Base-by-base conservation (phyloP, 495 filamentous ascomycete species). In the Trichoderma reesei region DNA sequence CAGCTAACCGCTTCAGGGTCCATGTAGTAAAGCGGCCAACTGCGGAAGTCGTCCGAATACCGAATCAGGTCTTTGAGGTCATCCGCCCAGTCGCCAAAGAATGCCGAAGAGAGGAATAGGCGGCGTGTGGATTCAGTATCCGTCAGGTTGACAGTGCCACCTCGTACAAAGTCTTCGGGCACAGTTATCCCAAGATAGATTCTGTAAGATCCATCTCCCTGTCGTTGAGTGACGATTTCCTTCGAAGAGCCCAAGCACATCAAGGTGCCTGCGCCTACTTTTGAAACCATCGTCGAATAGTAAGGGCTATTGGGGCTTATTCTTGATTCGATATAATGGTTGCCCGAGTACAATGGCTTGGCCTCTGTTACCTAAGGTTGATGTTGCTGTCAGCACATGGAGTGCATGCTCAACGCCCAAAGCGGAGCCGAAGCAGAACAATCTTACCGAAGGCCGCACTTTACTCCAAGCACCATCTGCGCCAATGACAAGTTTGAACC, bases 381-480 rank as follows among this genome's bases (percentile, higher is more conserved):
- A 20, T 2, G 1, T 9, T 48, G 8, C 26, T 26, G 26, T 26
- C 26, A 26, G 26, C 26, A 26, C 26, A 0, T 26, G 26, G 26
- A 26, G 26, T 26, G 26, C 1, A 26, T 26, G 1, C 26, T 26
- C 26, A 26, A 26, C 26, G 26, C 26, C 1, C 26, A 1, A 26
- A 26, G 26, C 26, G 1, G 26, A 26, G 26, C 26, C 26, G 26
- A 26, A 26, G 26, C 26, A 1, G 26, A 26, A 26, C 26, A 26
- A 26, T 42, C 51, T 44, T 71, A 74, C 70, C 60, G 68, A 60
- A 33, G 63, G 41, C 38, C 74, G 69, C 11, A 74, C 67, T 65
- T 74, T 75, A 62, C 69, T 72, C 70, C 69, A 75, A 7, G 73
- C 72, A 16, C 74, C 73, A 67, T 76, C 73, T 1, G 72, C 68